Evolutionary conservation across 177 flowering plant genomes (phyloP).

Genomic region (Tripterygium wilfordii): DNA sequence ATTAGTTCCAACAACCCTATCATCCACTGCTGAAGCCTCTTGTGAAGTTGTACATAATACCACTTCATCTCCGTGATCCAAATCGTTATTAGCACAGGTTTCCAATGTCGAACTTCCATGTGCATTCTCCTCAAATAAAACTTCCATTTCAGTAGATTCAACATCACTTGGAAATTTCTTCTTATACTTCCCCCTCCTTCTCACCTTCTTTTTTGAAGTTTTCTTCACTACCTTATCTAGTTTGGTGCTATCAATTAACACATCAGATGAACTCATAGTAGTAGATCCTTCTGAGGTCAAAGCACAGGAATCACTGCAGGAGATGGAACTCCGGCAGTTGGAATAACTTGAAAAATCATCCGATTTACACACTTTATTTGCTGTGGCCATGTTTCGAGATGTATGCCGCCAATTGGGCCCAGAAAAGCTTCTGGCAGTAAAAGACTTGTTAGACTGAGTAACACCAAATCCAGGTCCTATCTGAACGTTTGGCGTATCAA

Average conservation of each 20-base stretch:
- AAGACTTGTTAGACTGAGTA: constrained; percentile 18
- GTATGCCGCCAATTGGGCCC: constrained; percentile 17
- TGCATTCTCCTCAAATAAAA: constrained; percentile 11
- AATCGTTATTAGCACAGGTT: constrained; percentile 15
- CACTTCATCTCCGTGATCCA: constrained; percentile 11
- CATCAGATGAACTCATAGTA: constrained; percentile 16
- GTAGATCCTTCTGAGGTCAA: constrained; percentile 14
- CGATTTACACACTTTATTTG: constrained; percentile 15
- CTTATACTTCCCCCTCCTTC: constrained; percentile 35
- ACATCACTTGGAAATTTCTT: constrained; percentile 22
- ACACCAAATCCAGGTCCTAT: constrained; percentile 12
- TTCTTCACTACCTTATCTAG: constrained; percentile 20
- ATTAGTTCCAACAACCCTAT: constrained; percentile 5
- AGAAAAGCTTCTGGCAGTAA: constrained; percentile 16
- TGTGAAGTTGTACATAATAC: constrained; percentile 15
- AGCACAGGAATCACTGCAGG: constrained; percentile 15
- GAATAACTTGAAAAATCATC: constrained; percentile 17
- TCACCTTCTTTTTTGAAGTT: constrained; percentile 34
- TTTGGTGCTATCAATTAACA: constrained; percentile 12
- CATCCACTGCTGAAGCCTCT: constrained; percentile 10
- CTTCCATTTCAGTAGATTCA: constrained; percentile 14
- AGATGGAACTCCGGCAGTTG: constrained; percentile 8
- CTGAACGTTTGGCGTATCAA: constrained; percentile 12
- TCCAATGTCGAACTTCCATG: constrained; percentile 20
- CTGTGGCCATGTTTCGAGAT: constrained; percentile 14